phyloP scores from a whole-genome alignment of 805 yeast species.

The Saccharomycopsis vini region DNA sequence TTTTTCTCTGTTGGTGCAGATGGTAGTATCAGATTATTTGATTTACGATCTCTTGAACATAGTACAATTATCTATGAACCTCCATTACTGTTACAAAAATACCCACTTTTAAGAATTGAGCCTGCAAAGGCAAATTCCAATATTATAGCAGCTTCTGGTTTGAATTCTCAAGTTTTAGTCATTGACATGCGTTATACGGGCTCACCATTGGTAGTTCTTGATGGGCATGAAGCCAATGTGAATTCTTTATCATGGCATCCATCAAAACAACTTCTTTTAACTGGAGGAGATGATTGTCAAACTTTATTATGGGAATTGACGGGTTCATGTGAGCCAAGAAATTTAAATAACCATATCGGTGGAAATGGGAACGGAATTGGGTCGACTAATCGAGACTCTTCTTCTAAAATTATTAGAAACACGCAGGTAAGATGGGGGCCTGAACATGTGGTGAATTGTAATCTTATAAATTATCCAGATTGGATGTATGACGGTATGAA shows the following conservation, averaged over 20 bases:
- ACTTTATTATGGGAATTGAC: slow-evolving; percentile 53
- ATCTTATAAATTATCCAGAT: slow-evolving; percentile 24
- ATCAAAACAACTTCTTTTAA: slow-evolving; percentile 44
- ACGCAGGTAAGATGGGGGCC: background rate
- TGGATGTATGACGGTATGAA: slow-evolving; percentile 51
- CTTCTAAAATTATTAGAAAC: no score
- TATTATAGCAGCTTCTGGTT: slow-evolving; percentile 74
- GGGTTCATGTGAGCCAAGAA: background rate
- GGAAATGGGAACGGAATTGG: background rate
- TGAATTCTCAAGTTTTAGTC: slow-evolving; percentile 55
- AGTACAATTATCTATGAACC: slow-evolving; percentile 92
- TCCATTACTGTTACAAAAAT: slow-evolving; percentile 23
- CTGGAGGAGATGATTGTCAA: slow-evolving; percentile 70
- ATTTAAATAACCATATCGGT: background rate
- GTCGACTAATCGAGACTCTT: no score
- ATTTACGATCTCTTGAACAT: slow-evolving; percentile 80
- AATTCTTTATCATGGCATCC: slow-evolving; percentile 87
- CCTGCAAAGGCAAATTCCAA: slow-evolving; percentile 76
- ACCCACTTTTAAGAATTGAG: slow-evolving; percentile 66
- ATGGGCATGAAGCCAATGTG: slow-evolving; percentile 58
- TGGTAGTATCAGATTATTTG: slow-evolving; percentile 90
- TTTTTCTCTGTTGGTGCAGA: slow-evolving; percentile 94
- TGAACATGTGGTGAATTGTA: slow-evolving; percentile 4
- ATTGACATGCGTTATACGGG: slow-evolving; percentile 88
- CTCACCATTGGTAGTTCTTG: slow-evolving; percentile 58